Evolutionary conservation across 805 yeast species (phyloP), one percentile per base, ranked within the genome.

Genomic region (Metschnikowia peoriensis): DNA sequence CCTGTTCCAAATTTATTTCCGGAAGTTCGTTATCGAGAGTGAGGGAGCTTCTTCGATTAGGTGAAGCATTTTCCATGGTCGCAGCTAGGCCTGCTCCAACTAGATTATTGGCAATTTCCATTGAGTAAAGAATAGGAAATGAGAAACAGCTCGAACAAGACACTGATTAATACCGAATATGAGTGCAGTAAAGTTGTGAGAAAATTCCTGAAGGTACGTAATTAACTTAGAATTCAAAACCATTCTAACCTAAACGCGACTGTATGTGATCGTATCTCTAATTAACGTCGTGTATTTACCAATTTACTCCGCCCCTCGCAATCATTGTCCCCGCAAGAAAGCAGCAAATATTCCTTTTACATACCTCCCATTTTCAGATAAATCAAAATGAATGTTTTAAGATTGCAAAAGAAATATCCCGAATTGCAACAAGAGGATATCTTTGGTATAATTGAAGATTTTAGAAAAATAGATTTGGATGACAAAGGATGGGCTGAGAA

Each of bases 401-500:
- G 74, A 56, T 66, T 72, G 53, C 77, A 72, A 84, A 89, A 83
- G 74, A 93, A 89, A 74, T 92, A 82, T 70, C 97, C 99, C 3
- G 77, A 82, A 39, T 78, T 94, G 58, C 80, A 84, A 37, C 98
- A 94, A 69, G 89, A 88, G 59, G 97, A 92, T 58, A 76, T 94
- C 45, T 92, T 93, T 68, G 79, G 76, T 38, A 80, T 94, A 52
- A 88, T 93, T 63, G 97, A 93, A 53, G 88, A 86, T 61, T 94
- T 94, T 76, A 63, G 97, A 63, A 73, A 76, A 54, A 86, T 94
- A 60, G 99, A 94, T 63, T 61, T 85, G 35, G 96, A 93, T 43
- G 99, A 93, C 64, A 84, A 87, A 61, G 99, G 99, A 10, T 91
- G 91, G 83, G 91, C 86, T 40, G 97, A 93, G 66, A 93, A 93